phyloP scores from a whole-genome alignment of 768 basidiomycete species.

The Boletus barrowsii region DNA sequence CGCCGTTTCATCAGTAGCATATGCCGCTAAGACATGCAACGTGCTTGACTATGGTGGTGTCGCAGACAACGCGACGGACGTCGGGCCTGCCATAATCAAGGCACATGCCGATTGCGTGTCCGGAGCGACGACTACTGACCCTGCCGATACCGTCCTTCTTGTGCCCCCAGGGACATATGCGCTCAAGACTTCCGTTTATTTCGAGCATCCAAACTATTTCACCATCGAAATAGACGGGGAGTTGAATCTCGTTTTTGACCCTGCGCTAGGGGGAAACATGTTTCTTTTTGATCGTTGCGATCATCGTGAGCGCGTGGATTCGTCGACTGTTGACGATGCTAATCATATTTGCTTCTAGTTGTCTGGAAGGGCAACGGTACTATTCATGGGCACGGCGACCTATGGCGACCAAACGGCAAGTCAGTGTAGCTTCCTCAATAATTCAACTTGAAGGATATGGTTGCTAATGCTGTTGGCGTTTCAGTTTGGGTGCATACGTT shows the following conservation, averaged over 20 bases:
- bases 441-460: not conserved
- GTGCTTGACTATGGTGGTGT: constrained; percentile 5
- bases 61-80: constrained; percentile 6
- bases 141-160: constrained; percentile 1
- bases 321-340: not conserved
- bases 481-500: constrained; percentile 2
- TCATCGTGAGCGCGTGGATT: not conserved
- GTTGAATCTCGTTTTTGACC: not conserved
- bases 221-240: constrained; percentile 5
- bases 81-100: constrained; percentile 1
- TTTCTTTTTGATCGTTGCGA: constrained; percentile 4
- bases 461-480: not conserved
- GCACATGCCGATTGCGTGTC: constrained; percentile 1
- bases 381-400: constrained; percentile 7
- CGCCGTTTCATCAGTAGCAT: not conserved
- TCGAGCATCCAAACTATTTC: not conserved
- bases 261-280: not conserved
- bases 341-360: not conserved
- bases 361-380: constrained; percentile 5
- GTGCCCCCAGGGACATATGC: constrained; percentile 8
- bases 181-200: not conserved
- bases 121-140: not conserved
- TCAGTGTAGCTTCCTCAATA: not conserved
- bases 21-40: constrained; percentile 8
- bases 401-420: not conserved